Conservation (phyloP, 108 stramenopile genomes). For the Cyclostephanos tholiformis region DNA sequence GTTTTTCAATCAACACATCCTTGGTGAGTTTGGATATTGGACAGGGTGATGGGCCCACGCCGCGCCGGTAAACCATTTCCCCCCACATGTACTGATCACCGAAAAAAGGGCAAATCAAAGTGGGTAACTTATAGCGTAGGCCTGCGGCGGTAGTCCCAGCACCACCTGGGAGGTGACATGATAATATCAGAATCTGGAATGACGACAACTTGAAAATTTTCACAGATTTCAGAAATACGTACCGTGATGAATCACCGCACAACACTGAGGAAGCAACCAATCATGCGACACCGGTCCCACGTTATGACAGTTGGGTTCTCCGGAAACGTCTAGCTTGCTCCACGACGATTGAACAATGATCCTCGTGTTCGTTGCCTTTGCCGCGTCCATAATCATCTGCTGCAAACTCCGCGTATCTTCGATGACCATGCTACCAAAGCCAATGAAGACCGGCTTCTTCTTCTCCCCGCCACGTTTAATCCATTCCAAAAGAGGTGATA, state of each 20-base stretch:
- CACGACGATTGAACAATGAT: constrained; percentile 72
- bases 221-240: not conserved
- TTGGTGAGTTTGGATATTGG: constrained; percentile 57
- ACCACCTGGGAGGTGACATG: constrained; percentile 41
- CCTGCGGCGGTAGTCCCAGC: constrained; percentile 86
- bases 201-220: not conserved
- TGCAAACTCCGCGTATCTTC: constrained; percentile 54
- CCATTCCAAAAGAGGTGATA: constrained; percentile 53
- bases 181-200: no score
- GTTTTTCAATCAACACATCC: constrained; percentile 55
- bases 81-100: constrained; percentile 85
- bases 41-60: constrained; percentile 67
- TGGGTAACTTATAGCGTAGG: constrained; percentile 67
- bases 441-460: constrained; percentile 64
- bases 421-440: constrained; percentile 79
- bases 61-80: constrained; percentile 62
- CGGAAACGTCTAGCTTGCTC: constrained; percentile 66
- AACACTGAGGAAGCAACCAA: constrained; percentile 70
- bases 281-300: constrained; percentile 79
- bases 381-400: constrained; percentile 60
- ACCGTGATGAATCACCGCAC: constrained; percentile 83
- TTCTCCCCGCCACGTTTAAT: constrained; percentile 35
- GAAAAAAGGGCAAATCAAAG: constrained; percentile 83
- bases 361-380: constrained; percentile 41
- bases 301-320: constrained; percentile 45